Conservation (phyloP, 1,284 basidiomycete genomes). For the Crepidotus sp. region DNA sequence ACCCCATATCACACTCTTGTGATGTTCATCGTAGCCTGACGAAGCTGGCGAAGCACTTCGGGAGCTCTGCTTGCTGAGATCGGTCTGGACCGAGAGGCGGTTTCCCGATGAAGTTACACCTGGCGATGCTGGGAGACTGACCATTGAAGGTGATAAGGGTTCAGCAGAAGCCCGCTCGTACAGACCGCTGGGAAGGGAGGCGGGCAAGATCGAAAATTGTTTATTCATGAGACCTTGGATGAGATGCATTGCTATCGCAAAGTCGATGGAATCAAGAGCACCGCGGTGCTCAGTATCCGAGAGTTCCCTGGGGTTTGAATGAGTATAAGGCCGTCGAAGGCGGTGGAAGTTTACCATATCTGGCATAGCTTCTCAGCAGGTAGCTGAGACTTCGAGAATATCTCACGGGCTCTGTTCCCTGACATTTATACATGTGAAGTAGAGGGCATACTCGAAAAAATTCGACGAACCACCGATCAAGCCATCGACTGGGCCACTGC, state of each 20-base stretch:
- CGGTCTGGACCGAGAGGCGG: not conserved
- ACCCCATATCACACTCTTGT: constrained; percentile 1
- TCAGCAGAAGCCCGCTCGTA: constrained; percentile 13
- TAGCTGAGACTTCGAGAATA: constrained; percentile 16
- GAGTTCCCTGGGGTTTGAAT: constrained; percentile 10
- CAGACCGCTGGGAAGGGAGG: constrained; percentile 9
- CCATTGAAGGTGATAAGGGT: constrained; percentile 3
- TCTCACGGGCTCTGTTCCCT: constrained; percentile 14
- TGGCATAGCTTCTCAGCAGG: constrained; percentile 9
- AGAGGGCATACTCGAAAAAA: not conserved
- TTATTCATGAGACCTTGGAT: constrained; percentile 16
- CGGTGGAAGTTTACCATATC: constrained; percentile 10
- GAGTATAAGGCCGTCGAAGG: not conserved
- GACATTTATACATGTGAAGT: not conserved
- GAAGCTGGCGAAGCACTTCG: constrained; percentile 1
- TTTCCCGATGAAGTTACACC: not conserved
- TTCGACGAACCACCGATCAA: constrained; percentile 10
- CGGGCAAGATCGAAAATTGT: constrained; percentile 3
- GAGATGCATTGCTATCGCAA: constrained; percentile 16
- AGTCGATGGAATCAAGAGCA: constrained; percentile 14
- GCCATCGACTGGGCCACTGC: constrained; percentile 8
- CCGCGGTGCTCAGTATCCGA: constrained; percentile 13
- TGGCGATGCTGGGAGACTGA: constrained; percentile 3
- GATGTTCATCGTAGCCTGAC: not conserved
- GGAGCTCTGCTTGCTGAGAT: not conserved